These are phyloP conservation scores for Saturnispora silvae DNA, from an alignment of 805 yeast genomes.

Conservation along the genomic window DNA sequence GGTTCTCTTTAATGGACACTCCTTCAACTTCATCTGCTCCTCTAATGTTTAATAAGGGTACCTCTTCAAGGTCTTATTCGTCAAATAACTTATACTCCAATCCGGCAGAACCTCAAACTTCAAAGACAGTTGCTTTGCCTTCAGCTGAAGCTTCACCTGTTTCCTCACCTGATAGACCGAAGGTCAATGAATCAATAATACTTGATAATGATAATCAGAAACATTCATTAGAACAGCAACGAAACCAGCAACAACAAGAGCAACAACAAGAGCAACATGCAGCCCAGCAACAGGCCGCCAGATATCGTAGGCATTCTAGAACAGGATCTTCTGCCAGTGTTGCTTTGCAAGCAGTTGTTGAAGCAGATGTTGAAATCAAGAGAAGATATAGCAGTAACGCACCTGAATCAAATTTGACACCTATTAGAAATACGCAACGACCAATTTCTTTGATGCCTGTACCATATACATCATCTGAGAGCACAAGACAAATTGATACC, in stretches of 20 bases:
- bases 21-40: conserved; percentile 33
- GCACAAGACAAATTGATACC: conserved; percentile 26
- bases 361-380: conserved; percentile 37
- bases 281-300: neutral
- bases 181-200: too few species aligned
- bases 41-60: conserved; percentile 25
- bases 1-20: conserved; percentile 36
- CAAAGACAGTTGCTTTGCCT: conserved; percentile 28
- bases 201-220: too few species aligned
- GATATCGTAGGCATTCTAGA: conserved; percentile 11
- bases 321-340: conserved; percentile 47
- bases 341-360: conserved; percentile 66
- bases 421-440: conserved; percentile 16
- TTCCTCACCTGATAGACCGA: conserved; percentile 19
- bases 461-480: conserved; percentile 18
- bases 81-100: conserved; percentile 38
- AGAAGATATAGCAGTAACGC: conserved; percentile 24
- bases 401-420: conserved; percentile 12
- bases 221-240: too few species aligned
- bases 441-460: conserved; percentile 23
- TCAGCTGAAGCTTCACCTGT: conserved; percentile 21
- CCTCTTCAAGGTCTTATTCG: conserved; percentile 26
- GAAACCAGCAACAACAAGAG: conserved; percentile 3
- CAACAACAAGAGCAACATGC: neutral
- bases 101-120: conserved; percentile 61